phyloP scores from a whole-genome alignment of 2,329 filamentous ascomycete genomes.

The Ascomycota sp. region DNA sequence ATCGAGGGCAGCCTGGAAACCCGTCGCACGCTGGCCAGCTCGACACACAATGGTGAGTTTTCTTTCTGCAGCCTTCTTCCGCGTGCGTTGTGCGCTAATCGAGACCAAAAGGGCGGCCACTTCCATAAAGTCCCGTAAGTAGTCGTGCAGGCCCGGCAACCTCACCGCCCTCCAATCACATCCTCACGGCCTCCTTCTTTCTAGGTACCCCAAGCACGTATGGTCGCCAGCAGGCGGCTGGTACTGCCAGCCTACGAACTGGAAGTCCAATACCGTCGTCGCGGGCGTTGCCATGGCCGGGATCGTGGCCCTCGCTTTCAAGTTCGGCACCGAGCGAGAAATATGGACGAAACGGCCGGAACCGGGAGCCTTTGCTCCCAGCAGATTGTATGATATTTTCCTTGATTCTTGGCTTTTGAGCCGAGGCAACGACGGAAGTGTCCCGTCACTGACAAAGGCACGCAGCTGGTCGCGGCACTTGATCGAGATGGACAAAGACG shows the following conservation, averaged over 20 bases:
- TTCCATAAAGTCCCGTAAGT: conserved; percentile 33
- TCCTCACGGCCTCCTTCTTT: background rate
- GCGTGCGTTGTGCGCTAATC: background rate
- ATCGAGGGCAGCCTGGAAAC: too few relatives aligned
- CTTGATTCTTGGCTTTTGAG: background rate
- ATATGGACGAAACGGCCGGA: conserved; percentile 54
- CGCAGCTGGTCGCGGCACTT: conserved; percentile 23
- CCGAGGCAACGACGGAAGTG: background rate
- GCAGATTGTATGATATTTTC: conserved; percentile 44
- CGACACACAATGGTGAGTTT: background rate
- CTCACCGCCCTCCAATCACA: background rate
- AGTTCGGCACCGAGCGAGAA: conserved; percentile 51
- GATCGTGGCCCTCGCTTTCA: conserved; percentile 46
- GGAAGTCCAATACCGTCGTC: conserved; percentile 74
- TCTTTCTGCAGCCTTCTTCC: background rate
- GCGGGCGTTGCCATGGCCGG: conserved; percentile 46
- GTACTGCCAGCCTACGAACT: conserved; percentile 88
- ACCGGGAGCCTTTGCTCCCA: conserved; percentile 57
- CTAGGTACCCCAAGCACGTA: conserved; percentile 91
- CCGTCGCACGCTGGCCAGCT: background rate
- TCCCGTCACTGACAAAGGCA: background rate
- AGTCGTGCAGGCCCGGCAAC: background rate
- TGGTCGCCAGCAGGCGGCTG: conserved; percentile 97
- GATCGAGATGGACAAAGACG: conserved; percentile 22
- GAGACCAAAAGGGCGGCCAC: conserved; percentile 43